These are phyloP conservation scores for Didymosphaeria variabile DNA, from an alignment of 2,329 filamentous ascomycete genomes.

Conservation along the genomic window DNA sequence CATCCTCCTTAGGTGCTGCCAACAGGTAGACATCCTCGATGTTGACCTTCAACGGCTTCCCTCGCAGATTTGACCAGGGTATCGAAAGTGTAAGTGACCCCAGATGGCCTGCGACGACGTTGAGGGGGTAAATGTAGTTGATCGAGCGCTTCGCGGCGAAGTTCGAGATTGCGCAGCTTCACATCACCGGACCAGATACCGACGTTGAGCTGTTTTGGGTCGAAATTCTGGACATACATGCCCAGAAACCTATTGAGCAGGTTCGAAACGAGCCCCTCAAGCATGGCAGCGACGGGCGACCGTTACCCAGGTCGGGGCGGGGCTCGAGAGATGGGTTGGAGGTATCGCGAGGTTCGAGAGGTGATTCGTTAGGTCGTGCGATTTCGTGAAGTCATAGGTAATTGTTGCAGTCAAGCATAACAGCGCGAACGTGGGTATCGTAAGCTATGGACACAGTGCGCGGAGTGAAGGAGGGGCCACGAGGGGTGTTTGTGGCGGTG, in stretches of 20 bases:
- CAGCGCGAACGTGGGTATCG: conserved; percentile 34
- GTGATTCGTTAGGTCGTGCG: conserved; percentile 39
- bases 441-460: conserved; percentile 34
- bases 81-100: conserved; percentile 92
- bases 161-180: conserved; percentile 89
- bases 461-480: conserved; percentile 13
- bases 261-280: conserved; percentile 96
- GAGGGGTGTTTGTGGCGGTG: conserved; percentile 27
- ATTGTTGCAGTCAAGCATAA: conserved; percentile 27
- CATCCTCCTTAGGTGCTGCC: conserved; percentile 93
- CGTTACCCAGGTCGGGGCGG: conserved; percentile 76
- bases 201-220: conserved; percentile 96
- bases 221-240: conserved; percentile 99
- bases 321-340: conserved; percentile 19
- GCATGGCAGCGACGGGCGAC: conserved; percentile 73
- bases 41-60: conserved; percentile 91
- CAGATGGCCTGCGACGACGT: conserved; percentile 94
- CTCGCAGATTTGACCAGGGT: conserved; percentile 95
- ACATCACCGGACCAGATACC: conserved; percentile 99
- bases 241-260: conserved; percentile 98
- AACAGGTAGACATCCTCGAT: conserved; percentile 97
- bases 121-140: conserved; percentile 96
- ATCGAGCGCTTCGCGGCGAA: conserved; percentile 93
- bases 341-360: conserved; percentile 31
- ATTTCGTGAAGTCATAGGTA: conserved; percentile 45